phyloP scores from a whole-genome alignment of 2,329 filamentous ascomycete genomes.

The Cladosporium austrohemisphaericum region DNA sequence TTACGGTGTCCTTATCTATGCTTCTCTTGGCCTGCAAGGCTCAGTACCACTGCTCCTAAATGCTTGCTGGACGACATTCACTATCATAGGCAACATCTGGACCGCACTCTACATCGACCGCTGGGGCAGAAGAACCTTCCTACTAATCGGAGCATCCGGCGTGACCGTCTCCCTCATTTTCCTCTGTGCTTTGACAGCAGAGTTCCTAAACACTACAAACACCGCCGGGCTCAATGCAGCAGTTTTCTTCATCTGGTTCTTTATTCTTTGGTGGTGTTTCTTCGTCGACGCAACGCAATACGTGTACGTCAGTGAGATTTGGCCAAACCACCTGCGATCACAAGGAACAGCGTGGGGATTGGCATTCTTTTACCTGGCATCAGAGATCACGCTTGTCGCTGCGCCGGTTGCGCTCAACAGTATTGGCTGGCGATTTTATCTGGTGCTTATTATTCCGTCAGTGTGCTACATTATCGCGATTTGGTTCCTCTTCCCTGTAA shows the following conservation, averaged over 20 bases:
- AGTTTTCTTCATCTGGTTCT: slow-evolving; percentile 42
- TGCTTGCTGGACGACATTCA: slow-evolving; percentile 43
- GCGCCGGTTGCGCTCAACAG: slow-evolving; percentile 25
- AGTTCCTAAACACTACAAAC: slow-evolving; percentile 35
- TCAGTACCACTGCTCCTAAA: slow-evolving; percentile 43
- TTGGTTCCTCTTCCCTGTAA: slow-evolving; percentile 19
- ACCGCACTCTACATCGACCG: slow-evolving; percentile 40
- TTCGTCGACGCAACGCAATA: slow-evolving; percentile 48
- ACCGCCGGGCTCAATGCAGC: slow-evolving; percentile 35
- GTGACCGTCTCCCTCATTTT: slow-evolving; percentile 40
- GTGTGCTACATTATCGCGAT: slow-evolving; percentile 16
- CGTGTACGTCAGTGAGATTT: slow-evolving; percentile 45
- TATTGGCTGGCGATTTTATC: slow-evolving; percentile 25
- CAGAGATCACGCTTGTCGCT: slow-evolving; percentile 35
- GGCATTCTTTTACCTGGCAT: slow-evolving; percentile 34
- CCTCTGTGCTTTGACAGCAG: slow-evolving; percentile 36
- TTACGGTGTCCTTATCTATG: slow-evolving; percentile 41
- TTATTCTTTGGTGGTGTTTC: slow-evolving; percentile 40
- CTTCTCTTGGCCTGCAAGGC: slow-evolving; percentile 35
- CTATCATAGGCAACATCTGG: slow-evolving; percentile 40
- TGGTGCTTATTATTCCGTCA: slow-evolving; percentile 19
- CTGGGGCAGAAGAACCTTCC: slow-evolving; percentile 40
- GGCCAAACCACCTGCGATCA: slow-evolving; percentile 40
- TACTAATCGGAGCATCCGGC: slow-evolving; percentile 42
- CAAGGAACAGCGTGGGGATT: slow-evolving; percentile 39